Conservation (phyloP, 768 basidiomycete species). For the Boletus patriciae region DNA sequence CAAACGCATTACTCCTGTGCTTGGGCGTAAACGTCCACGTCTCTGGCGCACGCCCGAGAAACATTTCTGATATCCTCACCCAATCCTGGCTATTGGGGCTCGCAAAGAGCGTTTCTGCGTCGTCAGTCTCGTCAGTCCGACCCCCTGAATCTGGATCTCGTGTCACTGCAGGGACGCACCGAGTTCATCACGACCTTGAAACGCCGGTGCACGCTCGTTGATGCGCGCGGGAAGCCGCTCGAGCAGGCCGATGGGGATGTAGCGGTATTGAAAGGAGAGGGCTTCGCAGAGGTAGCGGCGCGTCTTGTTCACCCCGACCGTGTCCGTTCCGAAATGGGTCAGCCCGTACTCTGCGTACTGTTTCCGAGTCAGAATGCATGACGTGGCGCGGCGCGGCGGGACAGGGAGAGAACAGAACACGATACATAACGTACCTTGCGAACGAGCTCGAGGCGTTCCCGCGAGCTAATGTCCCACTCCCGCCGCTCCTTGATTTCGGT, state of each 20-base stretch:
- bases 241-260: conserved; percentile 90
- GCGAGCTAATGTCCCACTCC: conserved; percentile 91
- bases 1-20: conserved; percentile 87
- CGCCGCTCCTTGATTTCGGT: conserved; percentile 90
- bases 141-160: not conserved
- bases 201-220: conserved; percentile 90
- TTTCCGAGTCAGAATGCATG: not conserved
- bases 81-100: conserved; percentile 80
- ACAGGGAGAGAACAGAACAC: not conserved
- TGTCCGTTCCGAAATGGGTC: conserved; percentile 84
- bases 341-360: conserved; percentile 88
- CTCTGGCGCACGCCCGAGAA: conserved; percentile 84
- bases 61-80: conserved; percentile 95
- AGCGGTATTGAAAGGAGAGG: conserved; percentile 94
- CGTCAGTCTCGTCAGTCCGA: not conserved
- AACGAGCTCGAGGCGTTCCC: conserved; percentile 78
- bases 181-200: conserved; percentile 83
- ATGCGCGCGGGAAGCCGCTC: conserved; percentile 77
- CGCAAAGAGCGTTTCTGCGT: conserved; percentile 76
- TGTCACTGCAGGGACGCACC: conserved; percentile 50
- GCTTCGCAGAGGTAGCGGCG: conserved; percentile 94
- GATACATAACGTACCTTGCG: conserved; percentile 53
- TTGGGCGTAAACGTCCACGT: conserved; percentile 87
- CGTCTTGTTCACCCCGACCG: conserved; percentile 85
- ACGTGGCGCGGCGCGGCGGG: not conserved